Conservation (phyloP, 1,139 yeast species). For the Geotrichum bryndzae region DNA sequence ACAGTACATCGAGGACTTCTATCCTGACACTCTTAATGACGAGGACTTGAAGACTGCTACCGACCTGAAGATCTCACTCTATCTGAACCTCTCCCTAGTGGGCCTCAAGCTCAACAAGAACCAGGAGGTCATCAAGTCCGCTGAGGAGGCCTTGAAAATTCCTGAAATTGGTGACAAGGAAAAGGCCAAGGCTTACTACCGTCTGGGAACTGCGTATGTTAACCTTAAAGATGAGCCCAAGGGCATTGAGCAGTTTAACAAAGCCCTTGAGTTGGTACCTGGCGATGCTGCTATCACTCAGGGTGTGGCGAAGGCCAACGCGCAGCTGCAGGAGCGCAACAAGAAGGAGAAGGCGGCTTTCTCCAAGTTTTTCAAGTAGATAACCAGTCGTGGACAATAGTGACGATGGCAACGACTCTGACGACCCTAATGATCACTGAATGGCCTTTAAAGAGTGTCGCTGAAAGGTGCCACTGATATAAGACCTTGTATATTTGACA, state of each 20-base stretch:
- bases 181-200: constrained; percentile 76
- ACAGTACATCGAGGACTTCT: constrained; percentile 61
- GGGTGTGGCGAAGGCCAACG: constrained; percentile 59
- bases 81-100: constrained; percentile 68
- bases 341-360: constrained; percentile 79
- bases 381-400: neutral
- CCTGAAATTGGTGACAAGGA: constrained; percentile 60
- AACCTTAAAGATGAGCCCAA: constrained; percentile 59
- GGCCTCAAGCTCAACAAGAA: constrained; percentile 61
- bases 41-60: constrained; percentile 39
- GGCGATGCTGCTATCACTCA: constrained; percentile 65
- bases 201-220: constrained; percentile 69
- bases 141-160: constrained; percentile 60
- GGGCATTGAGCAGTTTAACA: constrained; percentile 58
- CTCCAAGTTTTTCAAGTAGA: constrained; percentile 56
- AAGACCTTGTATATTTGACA: neutral
- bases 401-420: neutral
- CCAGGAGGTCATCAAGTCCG: constrained; percentile 51
- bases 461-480: neutral
- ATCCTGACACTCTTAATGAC: constrained; percentile 48
- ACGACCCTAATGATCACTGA: neutral
- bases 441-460: neutral
- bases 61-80: constrained; percentile 55
- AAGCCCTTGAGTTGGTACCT: constrained; percentile 62
- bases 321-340: constrained; percentile 47